phyloP scores from a whole-genome alignment of 2,329 filamentous ascomycete genomes.

The Tolypocladium inflatum region DNA sequence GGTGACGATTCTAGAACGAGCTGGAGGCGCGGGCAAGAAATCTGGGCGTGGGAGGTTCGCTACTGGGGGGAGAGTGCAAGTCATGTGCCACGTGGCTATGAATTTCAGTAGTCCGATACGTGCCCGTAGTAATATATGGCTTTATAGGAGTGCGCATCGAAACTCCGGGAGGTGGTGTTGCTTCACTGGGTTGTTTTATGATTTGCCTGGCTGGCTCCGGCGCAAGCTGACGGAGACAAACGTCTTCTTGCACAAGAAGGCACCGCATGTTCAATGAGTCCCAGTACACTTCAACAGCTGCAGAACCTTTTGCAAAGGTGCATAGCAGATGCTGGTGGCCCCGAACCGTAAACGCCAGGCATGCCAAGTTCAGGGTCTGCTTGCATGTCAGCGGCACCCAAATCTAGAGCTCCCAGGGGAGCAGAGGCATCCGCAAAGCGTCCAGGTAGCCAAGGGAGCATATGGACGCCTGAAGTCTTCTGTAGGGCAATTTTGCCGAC shows the following conservation, averaged over 20 bases:
- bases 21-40: background rate
- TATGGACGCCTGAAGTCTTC: background rate
- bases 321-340: background rate
- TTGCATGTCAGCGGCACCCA: background rate
- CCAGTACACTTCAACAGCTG: background rate
- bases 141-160: background rate
- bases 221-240: background rate
- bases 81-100: background rate
- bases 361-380: background rate
- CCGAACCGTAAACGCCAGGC: background rate
- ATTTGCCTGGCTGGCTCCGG: background rate
- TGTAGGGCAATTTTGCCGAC: background rate
- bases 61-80: background rate
- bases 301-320: background rate
- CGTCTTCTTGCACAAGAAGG: background rate
- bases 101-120: background rate
- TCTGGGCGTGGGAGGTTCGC: background rate
- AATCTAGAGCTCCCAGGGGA: background rate
- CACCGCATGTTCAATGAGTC: background rate
- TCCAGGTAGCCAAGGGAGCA: background rate
- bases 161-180: background rate
- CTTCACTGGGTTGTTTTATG: background rate
- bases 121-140: background rate
- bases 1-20: background rate
- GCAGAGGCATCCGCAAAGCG: background rate